Evolutionary conservation across 805 yeast species (phyloP).

Genomic region (Zygosaccharomyces gambellarensis): DNA sequence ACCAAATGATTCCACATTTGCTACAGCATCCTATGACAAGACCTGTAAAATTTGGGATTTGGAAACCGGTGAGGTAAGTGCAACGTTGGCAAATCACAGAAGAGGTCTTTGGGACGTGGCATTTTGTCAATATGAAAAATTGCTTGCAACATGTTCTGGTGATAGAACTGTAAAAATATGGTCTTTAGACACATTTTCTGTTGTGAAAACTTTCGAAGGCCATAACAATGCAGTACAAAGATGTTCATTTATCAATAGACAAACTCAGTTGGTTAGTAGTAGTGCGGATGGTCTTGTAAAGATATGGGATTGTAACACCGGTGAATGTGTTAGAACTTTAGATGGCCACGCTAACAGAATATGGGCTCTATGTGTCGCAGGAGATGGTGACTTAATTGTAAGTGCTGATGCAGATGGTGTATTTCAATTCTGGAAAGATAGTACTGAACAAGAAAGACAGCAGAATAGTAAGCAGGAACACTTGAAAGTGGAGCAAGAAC

Average conservation of each 20-base stretch:
- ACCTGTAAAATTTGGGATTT: constrained; percentile 86
- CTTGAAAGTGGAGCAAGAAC: constrained; percentile 76
- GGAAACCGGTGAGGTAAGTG: constrained; percentile 80
- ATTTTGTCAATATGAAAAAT: constrained; percentile 75
- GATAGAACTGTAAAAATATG: constrained; percentile 88
- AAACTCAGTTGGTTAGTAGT: constrained; percentile 60
- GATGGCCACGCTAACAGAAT: constrained; percentile 94
- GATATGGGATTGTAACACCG: constrained; percentile 75
- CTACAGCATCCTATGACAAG: constrained; percentile 93
- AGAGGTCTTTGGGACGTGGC: constrained; percentile 92
- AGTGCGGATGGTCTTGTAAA: constrained; percentile 96
- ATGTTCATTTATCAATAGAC: constrained; percentile 60
- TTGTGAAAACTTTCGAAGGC: constrained; percentile 84
- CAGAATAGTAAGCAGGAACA: constrained; percentile 48
- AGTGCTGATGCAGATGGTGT: constrained; percentile 96
- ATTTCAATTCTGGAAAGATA: constrained; percentile 83
- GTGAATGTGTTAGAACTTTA: constrained; percentile 76
- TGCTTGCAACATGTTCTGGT: constrained; percentile 80
- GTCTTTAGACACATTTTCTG: constrained; percentile 74
- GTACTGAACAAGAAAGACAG: constrained; percentile 65
- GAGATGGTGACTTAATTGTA: constrained; percentile 64
- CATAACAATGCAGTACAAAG: constrained; percentile 90
- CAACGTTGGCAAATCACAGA: constrained; percentile 82
- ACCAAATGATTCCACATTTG: constrained; percentile 84
- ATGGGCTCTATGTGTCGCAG: constrained; percentile 74